Evolutionary conservation across 805 yeast genomes (phyloP).

Genomic region (Limtongia smithiae): DNA sequence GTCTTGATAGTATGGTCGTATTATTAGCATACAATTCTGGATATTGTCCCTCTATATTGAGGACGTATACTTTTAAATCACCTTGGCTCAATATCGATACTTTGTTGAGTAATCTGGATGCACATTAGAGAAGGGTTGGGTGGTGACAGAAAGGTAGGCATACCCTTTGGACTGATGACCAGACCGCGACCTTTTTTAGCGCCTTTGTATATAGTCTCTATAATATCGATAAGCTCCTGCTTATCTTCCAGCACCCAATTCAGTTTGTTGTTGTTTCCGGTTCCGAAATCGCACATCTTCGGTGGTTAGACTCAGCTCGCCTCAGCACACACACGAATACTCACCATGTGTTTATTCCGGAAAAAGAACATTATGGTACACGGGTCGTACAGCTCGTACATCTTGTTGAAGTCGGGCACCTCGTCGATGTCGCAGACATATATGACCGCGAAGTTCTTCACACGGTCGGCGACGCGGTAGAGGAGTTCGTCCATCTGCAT

Average conservation of each 20-base stretch:
- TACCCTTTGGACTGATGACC: slow-evolving; percentile 69
- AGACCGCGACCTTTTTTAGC: slow-evolving; percentile 91
- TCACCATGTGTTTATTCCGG: slow-evolving; percentile 49
- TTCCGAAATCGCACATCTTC: slow-evolving; percentile 94
- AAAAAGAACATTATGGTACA: slow-evolving; percentile 90
- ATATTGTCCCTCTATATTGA: too few relatives aligned
- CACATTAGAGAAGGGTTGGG: too few relatives aligned
- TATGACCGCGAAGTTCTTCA: slow-evolving; percentile 80
- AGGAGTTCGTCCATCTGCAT: slow-evolving; percentile 88
- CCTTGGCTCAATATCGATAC: slow-evolving; percentile 30
- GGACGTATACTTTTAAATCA: too few relatives aligned
- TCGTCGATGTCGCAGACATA: slow-evolving; percentile 84
- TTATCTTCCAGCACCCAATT: slow-evolving; percentile 73
- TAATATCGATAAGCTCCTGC: slow-evolving; percentile 85
- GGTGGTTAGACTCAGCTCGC: not conserved
- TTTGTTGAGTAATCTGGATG: slow-evolving; percentile 31
- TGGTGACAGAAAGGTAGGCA: not conserved
- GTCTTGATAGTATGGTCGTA: too few relatives aligned
- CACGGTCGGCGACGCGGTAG: slow-evolving; percentile 73
- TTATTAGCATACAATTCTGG: too few relatives aligned
- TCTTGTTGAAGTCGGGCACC: slow-evolving; percentile 82
- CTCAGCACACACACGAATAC: not conserved
- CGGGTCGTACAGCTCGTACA: slow-evolving; percentile 89
- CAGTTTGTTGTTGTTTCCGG: slow-evolving; percentile 94
- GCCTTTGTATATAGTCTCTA: slow-evolving; percentile 86